Conservation (phyloP, 345 rosid species). For the Hibiscus tridactylites region DNA sequence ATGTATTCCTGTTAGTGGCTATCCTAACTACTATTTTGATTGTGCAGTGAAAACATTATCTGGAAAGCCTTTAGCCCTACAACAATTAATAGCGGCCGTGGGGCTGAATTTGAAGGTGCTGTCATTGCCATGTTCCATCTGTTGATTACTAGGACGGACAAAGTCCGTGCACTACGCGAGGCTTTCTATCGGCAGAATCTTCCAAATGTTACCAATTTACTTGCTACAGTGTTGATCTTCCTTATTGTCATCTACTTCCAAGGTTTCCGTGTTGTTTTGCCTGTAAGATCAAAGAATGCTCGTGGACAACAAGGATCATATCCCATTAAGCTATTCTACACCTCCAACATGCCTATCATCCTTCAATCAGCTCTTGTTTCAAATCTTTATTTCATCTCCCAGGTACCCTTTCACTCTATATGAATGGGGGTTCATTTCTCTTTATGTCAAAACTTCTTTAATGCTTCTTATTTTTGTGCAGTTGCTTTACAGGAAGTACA, state of each 20-base stretch:
- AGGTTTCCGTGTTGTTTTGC: conserved; percentile 66
- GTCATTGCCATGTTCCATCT: conserved; percentile 65
- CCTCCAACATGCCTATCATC: conserved; percentile 82
- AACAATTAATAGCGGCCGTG: conserved; percentile 64
- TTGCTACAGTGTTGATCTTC: conserved; percentile 56
- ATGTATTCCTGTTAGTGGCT: neutral
- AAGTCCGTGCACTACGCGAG: conserved; percentile 58
- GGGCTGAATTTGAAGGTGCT: conserved; percentile 79
- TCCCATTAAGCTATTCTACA: conserved; percentile 70
- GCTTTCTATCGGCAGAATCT: conserved; percentile 71
- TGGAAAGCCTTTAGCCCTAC: conserved; percentile 81
- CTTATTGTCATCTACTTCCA: conserved; percentile 65
- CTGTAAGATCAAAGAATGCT: conserved; percentile 67
- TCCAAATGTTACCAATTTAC: conserved; percentile 70
- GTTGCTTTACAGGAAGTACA: conserved; percentile 57
- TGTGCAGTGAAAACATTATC: conserved; percentile 58
- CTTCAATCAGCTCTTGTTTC: conserved; percentile 73
- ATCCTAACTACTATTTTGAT: neutral
- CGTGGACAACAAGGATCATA: conserved; percentile 75
- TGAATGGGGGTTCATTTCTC: neutral
- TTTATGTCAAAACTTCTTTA: neutral
- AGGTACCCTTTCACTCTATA: conserved; percentile 24
- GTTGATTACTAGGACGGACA: conserved; percentile 47
- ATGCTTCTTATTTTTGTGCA: conserved; percentile 20
- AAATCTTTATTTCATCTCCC: conserved; percentile 18